Evolutionary conservation across 495 filamentous ascomycete species (phyloP).

Genomic region (Lophiostoma macrostomum): DNA sequence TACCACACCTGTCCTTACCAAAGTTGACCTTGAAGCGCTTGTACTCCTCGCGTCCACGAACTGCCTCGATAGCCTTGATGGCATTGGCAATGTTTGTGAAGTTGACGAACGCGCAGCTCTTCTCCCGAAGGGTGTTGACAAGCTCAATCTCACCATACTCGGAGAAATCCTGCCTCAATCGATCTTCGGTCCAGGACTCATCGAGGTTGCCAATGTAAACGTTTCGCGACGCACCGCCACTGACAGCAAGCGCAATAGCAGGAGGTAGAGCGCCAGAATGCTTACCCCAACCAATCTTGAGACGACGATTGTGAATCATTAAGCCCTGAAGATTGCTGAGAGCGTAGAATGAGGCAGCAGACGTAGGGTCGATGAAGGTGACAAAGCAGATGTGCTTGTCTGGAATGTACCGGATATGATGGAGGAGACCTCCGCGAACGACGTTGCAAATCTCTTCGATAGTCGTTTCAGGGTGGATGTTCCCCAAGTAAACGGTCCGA

Average conservation of each 20-base stretch:
- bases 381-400: slow-evolving; percentile 99
- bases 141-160: slow-evolving; percentile 98
- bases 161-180: slow-evolving; percentile 91
- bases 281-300: slow-evolving; percentile 99
- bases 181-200: slow-evolving; percentile 94
- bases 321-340: slow-evolving; percentile 93
- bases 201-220: slow-evolving; percentile 98
- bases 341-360: slow-evolving; percentile 96
- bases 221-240: slow-evolving; percentile 91
- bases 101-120: slow-evolving; percentile 99
- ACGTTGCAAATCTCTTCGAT: slow-evolving; percentile 80
- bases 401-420: slow-evolving; percentile 98
- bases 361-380: slow-evolving; percentile 98
- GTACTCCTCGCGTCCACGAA: slow-evolving; percentile 92
- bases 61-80: slow-evolving; percentile 97
- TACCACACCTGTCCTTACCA: slow-evolving; percentile 96
- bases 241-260: slow-evolving; percentile 93
- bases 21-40: slow-evolving; percentile 99
- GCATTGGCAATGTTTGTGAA: slow-evolving; percentile 99
- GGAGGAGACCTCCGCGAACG: slow-evolving; percentile 53
- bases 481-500: slow-evolving; percentile 94
- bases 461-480: slow-evolving; percentile 98
- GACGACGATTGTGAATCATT: slow-evolving; percentile 97
- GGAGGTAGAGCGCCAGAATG: slow-evolving; percentile 96
- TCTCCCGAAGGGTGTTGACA: slow-evolving; percentile 94